A percentile compares a stretch with the other conserved stretches of the same genome.
These are phyloP conservation scores for Fusarium oligoseptatum DNA, from an alignment of 2,329 filamentous ascomycete genomes.

Conservation along the genomic window DNA sequence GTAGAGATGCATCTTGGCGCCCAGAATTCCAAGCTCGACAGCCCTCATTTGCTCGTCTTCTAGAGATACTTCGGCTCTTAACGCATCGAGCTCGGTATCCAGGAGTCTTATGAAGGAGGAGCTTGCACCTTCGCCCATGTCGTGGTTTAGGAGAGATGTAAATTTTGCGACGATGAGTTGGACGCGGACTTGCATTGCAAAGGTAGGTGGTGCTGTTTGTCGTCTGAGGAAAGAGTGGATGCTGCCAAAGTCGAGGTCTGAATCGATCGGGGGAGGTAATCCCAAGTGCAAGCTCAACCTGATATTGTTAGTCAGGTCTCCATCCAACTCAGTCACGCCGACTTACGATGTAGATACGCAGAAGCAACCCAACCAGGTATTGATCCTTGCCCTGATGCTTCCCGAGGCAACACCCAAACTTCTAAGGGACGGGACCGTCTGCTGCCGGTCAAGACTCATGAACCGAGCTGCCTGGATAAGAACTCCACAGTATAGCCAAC, in stretches of 20 bases:
- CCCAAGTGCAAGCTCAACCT: conserved; percentile 35
- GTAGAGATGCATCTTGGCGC: conserved; percentile 31
- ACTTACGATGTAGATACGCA: conserved; percentile 32
- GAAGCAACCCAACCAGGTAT: conserved; percentile 35
- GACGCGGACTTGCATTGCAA: conserved; percentile 20
- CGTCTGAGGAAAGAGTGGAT: conserved; percentile 25
- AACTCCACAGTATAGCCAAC: conserved; percentile 36
- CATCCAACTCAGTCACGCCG: background rate
- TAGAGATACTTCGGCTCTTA: conserved; percentile 8
- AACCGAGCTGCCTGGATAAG: conserved; percentile 36
- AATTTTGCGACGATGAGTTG: conserved; percentile 36
- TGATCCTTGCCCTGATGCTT: conserved; percentile 21
- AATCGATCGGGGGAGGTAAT: conserved; percentile 23
- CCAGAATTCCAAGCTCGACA: conserved; percentile 28
- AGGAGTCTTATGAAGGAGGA: conserved; percentile 28
- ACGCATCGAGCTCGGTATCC: conserved; percentile 28
- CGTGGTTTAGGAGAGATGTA: conserved; percentile 24
- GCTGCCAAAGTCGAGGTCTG: conserved; percentile 24
- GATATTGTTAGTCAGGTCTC: background rate
- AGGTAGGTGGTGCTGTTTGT: conserved; percentile 15
- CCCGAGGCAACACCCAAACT: conserved; percentile 28
- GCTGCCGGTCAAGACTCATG: conserved; percentile 33
- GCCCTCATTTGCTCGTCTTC: conserved; percentile 3
- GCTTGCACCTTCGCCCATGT: conserved; percentile 18
- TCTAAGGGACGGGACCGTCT: conserved; percentile 21